Base-by-base conservation (phyloP, 2,329 filamentous ascomycete genomes). In the Penicillium expansum region DNA sequence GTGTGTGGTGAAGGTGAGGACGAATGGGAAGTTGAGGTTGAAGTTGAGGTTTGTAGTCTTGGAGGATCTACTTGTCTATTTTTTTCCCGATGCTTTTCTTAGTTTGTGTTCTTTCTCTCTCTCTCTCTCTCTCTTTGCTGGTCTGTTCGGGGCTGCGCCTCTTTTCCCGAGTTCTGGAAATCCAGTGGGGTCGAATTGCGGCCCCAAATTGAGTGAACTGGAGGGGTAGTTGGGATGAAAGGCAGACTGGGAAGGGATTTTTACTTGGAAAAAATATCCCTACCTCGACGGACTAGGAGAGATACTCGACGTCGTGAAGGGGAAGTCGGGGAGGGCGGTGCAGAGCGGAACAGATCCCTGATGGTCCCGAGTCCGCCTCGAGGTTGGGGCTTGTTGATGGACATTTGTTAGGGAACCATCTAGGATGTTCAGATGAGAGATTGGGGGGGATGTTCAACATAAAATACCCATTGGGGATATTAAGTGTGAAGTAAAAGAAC, bases 341-440 rank as follows among this genome's bases (percentile, higher is more conserved):
- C 55, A 60, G 70, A 71, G 52, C 66, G 66, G 62, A 73, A 73
- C 44, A 73, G 63, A 57, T 69, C 68, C 62, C 67, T 65, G 54
- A 74, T 62, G 54, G 65, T 61, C 52, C 67, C 68, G 61, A 71
- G 62, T 63, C 68, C 69, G 65, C 67, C 62, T 62, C 67, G 66
- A 60, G 65, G 50, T 61, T 66, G 67, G 62, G 64, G 59, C 59
- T 74, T 69, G 58, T 74, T 70, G 62, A 69, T 61, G 64, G 68
- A 70, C 69, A 74, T 74, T 61, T 67, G 66, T 65, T 70, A 70
- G 59, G 61, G 58, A 61, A 64, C 68, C 70, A 71, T 71, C 61
- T 62, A 67, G 64, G 49, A 42, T 32, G 38, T 48, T 24, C 16
- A 38, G 30, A 5, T 14, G 18, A 35, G 27, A 27, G 29, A 14